These are phyloP conservation scores for Botrytis deweyae DNA, from an alignment of 2,329 filamentous ascomycete species.

Conservation along the genomic window DNA sequence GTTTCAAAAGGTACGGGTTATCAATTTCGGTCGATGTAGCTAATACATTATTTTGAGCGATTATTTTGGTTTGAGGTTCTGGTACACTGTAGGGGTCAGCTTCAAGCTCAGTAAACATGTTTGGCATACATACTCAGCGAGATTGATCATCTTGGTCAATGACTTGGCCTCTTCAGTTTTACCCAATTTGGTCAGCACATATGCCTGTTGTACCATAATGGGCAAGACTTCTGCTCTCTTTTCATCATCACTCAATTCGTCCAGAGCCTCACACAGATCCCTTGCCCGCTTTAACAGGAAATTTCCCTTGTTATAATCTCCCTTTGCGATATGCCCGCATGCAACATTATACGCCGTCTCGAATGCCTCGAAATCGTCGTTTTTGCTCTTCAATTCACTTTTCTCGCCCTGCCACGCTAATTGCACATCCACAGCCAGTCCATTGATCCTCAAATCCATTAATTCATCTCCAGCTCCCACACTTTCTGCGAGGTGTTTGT, in stretches of 20 bases:
- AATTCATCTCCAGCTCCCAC: constrained; percentile 58
- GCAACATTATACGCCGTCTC: constrained; percentile 81
- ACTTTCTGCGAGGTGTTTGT: constrained; percentile 55
- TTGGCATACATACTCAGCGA: constrained; percentile 54
- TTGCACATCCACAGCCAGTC: constrained; percentile 70
- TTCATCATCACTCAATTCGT: constrained; percentile 72
- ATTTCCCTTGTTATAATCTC: constrained; percentile 63
- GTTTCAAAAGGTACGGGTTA: constrained; percentile 70
- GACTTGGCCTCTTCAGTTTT: constrained; percentile 63
- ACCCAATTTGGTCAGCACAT: constrained; percentile 66
- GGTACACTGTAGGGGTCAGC: constrained; percentile 53
- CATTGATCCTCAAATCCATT: constrained; percentile 75
- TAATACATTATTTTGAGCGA: constrained; percentile 65
- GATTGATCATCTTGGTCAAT: constrained; percentile 60
- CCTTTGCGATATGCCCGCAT: constrained; percentile 68
- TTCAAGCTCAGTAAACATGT: constrained; percentile 15
- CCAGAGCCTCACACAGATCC: constrained; percentile 69
- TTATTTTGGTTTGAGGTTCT: constrained; percentile 64
- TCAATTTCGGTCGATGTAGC: constrained; percentile 44
- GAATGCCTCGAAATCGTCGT: constrained; percentile 69
- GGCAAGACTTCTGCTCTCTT: constrained; percentile 72
- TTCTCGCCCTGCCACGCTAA: constrained; percentile 62
- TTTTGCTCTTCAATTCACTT: constrained; percentile 34
- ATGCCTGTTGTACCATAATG: constrained; percentile 74
- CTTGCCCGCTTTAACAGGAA: constrained; percentile 68